Percentiles rank a stretch among this genome's conserved stretches.
Evolutionary conservation across 345 rosid species (phyloP).

Genomic region (Brassica incana): DNA sequence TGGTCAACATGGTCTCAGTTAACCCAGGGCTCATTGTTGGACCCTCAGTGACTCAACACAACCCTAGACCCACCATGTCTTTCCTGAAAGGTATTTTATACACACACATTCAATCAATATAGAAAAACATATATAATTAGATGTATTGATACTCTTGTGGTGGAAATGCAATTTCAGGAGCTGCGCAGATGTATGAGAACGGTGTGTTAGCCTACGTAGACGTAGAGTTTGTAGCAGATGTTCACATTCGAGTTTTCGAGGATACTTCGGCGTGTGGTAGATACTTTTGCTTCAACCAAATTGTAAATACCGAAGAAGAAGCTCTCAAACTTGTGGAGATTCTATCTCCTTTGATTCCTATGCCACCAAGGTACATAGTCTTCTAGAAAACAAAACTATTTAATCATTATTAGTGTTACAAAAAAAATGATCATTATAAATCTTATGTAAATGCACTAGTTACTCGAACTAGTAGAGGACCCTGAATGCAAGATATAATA

Average conservation of each 20-base stretch:
- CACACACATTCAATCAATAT: neutral
- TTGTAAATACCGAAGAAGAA: constrained; percentile 59
- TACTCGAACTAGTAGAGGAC: neutral
- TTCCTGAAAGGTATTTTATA: constrained; percentile 68
- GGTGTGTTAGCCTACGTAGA: constrained; percentile 73
- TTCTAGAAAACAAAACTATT: neutral
- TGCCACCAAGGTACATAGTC: constrained; percentile 55
- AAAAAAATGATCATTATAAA: neutral
- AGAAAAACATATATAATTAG: neutral
- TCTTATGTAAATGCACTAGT: neutral
- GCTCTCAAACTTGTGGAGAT: constrained; percentile 57
- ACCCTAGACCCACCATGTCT: constrained; percentile 65
- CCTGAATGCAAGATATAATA: neutral
- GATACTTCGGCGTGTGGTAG: constrained; percentile 69
- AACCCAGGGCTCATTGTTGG: constrained; percentile 77
- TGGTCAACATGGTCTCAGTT: constrained; percentile 77
- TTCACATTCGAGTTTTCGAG: constrained; percentile 68
- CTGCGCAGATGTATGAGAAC: constrained; percentile 77
- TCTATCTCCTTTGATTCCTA: constrained; percentile 65
- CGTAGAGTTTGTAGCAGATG: constrained; percentile 59
- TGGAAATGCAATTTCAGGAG: constrained; percentile 49
- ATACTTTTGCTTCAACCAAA: constrained; percentile 78
- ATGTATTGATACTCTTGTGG: neutral
- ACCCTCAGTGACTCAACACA: constrained; percentile 63
- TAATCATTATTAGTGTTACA: neutral